Evolutionary conservation across 2,329 filamentous ascomycete species (phyloP).

Genomic region (Sarocladium oryzae): DNA sequence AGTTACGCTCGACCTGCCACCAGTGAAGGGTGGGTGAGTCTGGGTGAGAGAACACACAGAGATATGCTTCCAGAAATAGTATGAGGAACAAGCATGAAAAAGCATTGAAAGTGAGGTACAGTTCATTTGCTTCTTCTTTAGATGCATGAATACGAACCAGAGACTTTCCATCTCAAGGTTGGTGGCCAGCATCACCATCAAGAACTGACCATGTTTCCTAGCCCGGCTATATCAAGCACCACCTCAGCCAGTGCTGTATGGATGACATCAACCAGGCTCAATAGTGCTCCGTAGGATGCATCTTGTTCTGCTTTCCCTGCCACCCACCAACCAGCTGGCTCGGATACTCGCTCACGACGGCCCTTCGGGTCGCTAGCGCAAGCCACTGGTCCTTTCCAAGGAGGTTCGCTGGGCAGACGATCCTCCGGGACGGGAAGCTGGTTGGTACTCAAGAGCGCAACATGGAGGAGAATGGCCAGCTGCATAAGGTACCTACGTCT

Average conservation of each 20-base stretch:
- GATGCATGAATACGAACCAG: no score
- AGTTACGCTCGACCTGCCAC: no score
- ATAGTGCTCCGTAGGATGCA: not conserved
- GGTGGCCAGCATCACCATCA: not conserved
- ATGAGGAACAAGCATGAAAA: no score
- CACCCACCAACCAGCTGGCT: not conserved
- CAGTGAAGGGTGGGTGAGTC: no score
- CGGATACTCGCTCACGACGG: not conserved
- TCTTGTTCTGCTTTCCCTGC: not conserved
- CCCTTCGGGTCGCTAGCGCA: not conserved
- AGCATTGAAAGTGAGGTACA: no score
- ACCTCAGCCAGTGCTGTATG: not conserved
- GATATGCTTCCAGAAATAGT: no score
- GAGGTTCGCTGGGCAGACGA: not conserved
- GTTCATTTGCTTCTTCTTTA: no score
- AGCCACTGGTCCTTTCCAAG: not conserved
- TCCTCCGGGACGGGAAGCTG: not conserved
- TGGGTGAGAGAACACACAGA: not conserved
- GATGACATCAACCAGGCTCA: slow-evolving; percentile 5
- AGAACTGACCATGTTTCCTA: no score
- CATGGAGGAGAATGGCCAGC: no score
- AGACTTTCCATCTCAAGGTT: no score
- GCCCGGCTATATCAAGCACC: not conserved
- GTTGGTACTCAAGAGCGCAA: no score
- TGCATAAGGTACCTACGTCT: no score